Base-by-base conservation (phyloP, 208 protist genomes). In the Leishmania mexicana region DNA sequence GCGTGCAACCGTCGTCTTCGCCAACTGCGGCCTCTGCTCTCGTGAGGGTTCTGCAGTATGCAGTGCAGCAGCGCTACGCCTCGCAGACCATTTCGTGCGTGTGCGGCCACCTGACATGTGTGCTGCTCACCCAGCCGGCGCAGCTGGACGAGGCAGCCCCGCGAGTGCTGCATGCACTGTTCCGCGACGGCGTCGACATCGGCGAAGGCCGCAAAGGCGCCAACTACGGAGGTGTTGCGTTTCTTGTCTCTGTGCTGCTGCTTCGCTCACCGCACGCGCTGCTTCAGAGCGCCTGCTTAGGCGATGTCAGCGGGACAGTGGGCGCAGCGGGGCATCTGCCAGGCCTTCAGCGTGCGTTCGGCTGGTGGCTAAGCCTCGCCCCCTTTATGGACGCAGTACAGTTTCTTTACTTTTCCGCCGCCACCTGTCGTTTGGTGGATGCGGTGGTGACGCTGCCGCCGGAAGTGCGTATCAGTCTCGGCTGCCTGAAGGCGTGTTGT, bases 351-450 rank as follows among this genome's bases (percentile, higher is more conserved):
- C 82, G 79, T n/a, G 76, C 62, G 19, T 85, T 89, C 28, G 82
- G 82, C 31, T 89, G 82, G 85, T 89, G 85, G 85, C 57, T 83
- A 40, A 86, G 72, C 42, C 75, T 89, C 58, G 82, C 85, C 15
- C 76, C 68, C 10, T 89, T 86, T 70, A 84, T 81, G 72, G 85
- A 86, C 67, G 35, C 78, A 17, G 4, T 78, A 21, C 73, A 82
- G 68, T 72, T 86, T 80, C 79, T 68, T 3, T 83, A 78, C 79
- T 83, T 86, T 13, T 64, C 53, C 3, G 83, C 65, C 19, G 83
- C 83, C 15, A 68, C 77, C 38, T 81, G 83, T 53, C 73, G 78
- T 49, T 1, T 85, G 31, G 40, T 76, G 42, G 78, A 82, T 28
- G 62, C 53, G 5, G 24, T 82, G 28, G 58, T 6, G 19, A 35